These are phyloP conservation scores for Aspergillus terreus DNA, from an alignment of 2,329 filamentous ascomycete species.

Conservation along the genomic window DNA sequence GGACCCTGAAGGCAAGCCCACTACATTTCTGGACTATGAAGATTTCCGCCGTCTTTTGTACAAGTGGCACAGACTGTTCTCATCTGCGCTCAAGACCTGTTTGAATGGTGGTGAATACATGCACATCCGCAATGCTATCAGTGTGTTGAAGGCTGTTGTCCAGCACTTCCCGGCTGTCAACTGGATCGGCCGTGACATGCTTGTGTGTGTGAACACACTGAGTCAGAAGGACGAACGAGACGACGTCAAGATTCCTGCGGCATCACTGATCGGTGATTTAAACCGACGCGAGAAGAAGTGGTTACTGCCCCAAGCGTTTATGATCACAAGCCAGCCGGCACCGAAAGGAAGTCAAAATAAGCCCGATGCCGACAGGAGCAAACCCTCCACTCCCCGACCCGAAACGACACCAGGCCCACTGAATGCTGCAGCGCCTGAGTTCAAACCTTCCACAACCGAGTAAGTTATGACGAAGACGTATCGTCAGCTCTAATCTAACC, in stretches of 20 bases:
- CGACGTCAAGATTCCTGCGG: conserved; percentile 48
- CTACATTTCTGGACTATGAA: conserved; percentile 73
- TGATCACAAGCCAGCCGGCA: conserved; percentile 28
- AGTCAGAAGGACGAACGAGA: conserved; percentile 45
- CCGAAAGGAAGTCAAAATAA: conserved; percentile 22
- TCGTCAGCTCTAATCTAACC: neutral
- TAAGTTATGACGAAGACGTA: conserved; percentile 22
- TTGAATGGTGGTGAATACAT: conserved; percentile 86
- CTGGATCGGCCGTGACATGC: conserved; percentile 65
- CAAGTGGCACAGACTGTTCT: conserved; percentile 85
- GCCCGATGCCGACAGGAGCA: conserved; percentile 13
- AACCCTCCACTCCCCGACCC: conserved; percentile 24
- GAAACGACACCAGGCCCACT: conserved; percentile 15
- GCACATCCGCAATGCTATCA: conserved; percentile 95
- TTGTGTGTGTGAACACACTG: conserved; percentile 40
- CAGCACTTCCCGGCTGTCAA: conserved; percentile 85
- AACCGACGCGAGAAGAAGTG: conserved; percentile 48
- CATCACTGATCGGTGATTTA: conserved; percentile 48
- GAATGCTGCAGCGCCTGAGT: conserved; percentile 20
- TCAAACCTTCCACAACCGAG: conserved; percentile 41
- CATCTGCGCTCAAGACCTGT: conserved; percentile 74
- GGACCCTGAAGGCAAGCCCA: conserved; percentile 66
- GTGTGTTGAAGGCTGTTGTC: conserved; percentile 74
- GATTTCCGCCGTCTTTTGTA: conserved; percentile 81
- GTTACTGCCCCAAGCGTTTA: conserved; percentile 47